Percentiles rank a stretch among this genome's conserved stretches.
These are phyloP conservation scores for Hyphopichia homilentoma DNA, from an alignment of 805 yeast genomes.

Conservation along the genomic window DNA sequence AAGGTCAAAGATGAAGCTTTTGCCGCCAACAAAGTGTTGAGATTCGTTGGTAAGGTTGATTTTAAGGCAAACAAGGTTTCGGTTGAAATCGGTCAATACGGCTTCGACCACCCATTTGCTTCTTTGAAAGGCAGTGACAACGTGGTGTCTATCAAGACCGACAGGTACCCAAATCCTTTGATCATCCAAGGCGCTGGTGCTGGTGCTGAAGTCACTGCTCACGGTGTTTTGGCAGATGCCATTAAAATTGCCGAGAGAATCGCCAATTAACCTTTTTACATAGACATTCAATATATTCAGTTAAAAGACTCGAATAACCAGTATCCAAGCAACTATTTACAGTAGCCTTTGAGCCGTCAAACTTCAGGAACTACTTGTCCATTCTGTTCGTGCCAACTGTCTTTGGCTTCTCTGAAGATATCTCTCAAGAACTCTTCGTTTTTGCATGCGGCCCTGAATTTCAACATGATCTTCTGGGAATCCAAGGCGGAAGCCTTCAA, in stretches of 20 bases:
- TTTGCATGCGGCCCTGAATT: conserved; percentile 61
- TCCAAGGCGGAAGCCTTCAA: conserved; percentile 42
- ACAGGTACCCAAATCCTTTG: conserved; percentile 90
- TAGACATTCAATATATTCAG: no score
- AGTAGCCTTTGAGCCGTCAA: no score
- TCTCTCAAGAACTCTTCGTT: conserved; percentile 44
- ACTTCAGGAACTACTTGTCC: background rate
- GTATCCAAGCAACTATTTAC: no score
- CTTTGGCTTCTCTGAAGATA: conserved; percentile 58
- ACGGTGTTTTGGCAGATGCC: conserved; percentile 91
- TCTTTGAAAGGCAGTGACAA: conserved; percentile 94
- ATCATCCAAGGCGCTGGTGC: conserved; percentile 97
- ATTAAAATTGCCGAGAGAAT: conserved; percentile 89
- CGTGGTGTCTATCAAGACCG: conserved; percentile 85
- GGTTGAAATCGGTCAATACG: conserved; percentile 88
- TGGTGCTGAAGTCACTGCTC: conserved; percentile 70
- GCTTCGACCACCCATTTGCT: conserved; percentile 90
- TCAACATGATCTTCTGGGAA: conserved; percentile 70
- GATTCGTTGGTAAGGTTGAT: conserved; percentile 92
- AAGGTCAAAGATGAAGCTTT: conserved; percentile 77
- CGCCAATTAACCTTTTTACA: conserved; percentile 27
- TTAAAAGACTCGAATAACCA: no score
- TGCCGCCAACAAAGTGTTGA: conserved; percentile 76
- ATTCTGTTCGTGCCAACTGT: conserved; percentile 34
- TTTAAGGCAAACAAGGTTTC: conserved; percentile 63